phyloP scores from a whole-genome alignment of 192 early-diverging fungal species.

The Umbelopsis ramanniana region DNA sequence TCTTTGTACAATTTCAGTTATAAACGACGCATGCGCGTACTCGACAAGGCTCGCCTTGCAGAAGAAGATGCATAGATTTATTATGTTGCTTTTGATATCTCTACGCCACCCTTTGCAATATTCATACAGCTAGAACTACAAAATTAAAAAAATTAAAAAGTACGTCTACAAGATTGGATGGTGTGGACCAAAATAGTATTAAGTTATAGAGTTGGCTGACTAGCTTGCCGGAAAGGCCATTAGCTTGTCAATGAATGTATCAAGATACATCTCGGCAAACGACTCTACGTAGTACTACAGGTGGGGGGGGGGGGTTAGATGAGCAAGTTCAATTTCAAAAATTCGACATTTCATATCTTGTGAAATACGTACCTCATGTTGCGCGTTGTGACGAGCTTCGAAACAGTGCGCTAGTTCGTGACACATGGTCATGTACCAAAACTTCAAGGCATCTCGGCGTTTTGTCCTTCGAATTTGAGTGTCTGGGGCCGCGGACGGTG shows the following conservation, averaged over 20 bases:
- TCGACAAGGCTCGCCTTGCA: conserved; percentile 36
- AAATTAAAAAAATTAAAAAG: conserved; percentile 16
- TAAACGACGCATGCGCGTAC: conserved; percentile 41
- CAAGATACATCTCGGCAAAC: conserved; percentile 73
- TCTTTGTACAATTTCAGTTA: conserved; percentile 29
- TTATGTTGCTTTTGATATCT: background rate
- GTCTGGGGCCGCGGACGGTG: conserved; percentile 21
- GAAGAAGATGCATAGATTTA: conserved; percentile 37
- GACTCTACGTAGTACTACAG: conserved; percentile 74
- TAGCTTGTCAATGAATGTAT: conserved; percentile 43
- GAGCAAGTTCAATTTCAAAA: too few species aligned
- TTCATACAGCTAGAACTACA: conserved; percentile 24
- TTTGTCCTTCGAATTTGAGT: conserved; percentile 32
- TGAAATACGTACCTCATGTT: conserved; percentile 63
- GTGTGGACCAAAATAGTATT: background rate
- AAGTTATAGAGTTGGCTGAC: background rate
- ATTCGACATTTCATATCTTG: background rate
- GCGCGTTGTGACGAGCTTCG: conserved; percentile 64
- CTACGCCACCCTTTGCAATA: conserved; percentile 17
- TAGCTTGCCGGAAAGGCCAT: background rate
- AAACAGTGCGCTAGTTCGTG: conserved; percentile 89
- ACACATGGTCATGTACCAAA: conserved; percentile 86
- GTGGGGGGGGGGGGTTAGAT: too few species aligned
- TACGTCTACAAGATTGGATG: background rate
- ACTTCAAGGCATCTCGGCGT: conserved; percentile 53